A percentile compares a stretch with the other conserved stretches of the same genome.
These are phyloP conservation scores for Sherardia arvensis DNA, from an alignment of 257 asterid genomes.

Conservation along the genomic window DNA sequence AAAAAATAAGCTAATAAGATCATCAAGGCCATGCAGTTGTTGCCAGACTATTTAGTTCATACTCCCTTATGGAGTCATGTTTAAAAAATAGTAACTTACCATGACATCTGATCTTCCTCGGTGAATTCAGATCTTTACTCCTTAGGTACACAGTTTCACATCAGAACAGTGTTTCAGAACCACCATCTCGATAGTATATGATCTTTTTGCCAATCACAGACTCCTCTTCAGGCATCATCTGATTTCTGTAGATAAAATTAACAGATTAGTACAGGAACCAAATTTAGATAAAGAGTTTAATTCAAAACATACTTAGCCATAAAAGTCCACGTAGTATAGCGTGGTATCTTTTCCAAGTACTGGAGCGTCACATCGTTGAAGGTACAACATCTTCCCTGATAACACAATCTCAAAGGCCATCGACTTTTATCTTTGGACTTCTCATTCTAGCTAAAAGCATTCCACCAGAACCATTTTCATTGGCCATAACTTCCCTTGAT, in stretches of 20 bases:
- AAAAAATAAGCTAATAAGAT: too few relatives aligned
- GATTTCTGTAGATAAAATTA: constrained; percentile 51
- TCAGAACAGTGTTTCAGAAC: constrained; percentile 87
- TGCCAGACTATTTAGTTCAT: too few relatives aligned
- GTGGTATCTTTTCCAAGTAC: constrained; percentile 51
- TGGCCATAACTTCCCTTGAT: constrained; percentile 38
- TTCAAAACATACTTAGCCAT: constrained; percentile 50
- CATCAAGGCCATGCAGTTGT: too few relatives aligned
- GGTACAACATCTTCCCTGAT: constrained; percentile 51
- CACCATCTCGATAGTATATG: constrained; percentile 80
- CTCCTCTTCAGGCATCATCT: constrained; percentile 96
- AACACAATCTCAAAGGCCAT: constrained; percentile 42
- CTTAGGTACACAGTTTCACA: constrained; percentile 86
- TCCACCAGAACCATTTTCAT: constrained; percentile 29
- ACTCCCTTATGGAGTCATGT: too few relatives aligned
- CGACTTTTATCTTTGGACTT: constrained; percentile 50
- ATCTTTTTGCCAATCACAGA: constrained; percentile 85
- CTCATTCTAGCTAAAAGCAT: constrained; percentile 54
- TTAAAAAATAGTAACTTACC: constrained; percentile 27
- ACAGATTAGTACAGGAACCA: background rate
- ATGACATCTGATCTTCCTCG: constrained; percentile 68
- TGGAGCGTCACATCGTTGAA: constrained; percentile 63
- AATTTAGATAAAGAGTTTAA: background rate
- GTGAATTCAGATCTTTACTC: constrained; percentile 66
- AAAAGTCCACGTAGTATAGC: constrained; percentile 92